Base-by-base conservation (phyloP, 2,329 filamentous ascomycete species). In the Fusarium papillatum region DNA sequence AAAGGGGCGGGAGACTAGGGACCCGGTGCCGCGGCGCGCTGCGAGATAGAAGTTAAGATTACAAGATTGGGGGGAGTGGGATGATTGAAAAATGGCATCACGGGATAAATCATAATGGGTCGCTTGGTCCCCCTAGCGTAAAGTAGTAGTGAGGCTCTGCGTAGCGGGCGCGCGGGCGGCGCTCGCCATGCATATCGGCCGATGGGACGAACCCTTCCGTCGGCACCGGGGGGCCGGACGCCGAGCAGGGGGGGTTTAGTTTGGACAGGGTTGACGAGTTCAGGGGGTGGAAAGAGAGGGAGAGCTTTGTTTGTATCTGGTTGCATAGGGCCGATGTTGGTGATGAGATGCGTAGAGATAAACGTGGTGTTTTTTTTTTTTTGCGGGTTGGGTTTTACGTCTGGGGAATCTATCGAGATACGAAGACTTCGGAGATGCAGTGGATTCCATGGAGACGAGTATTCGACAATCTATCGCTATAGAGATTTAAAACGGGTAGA, bases 101-200 rank as follows among this genome's bases (percentile, higher is more conserved):
- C 69, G 72, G 60, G 48, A 72, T 29, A n/a, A 66, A 43, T 65
- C 11, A 34, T 34, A 34, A 13, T 34, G 11, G 11, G 11, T 34
- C 11, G 31, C 11, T 34, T 13, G 31, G 11, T 5, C 11, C 36
- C 36, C 36, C 36, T 38, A 38, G 36, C 36, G 36, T 38, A 38
- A 16, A 16, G 36, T 38, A 50, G 24, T 55, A 55, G 36, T 59
- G 74, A 64, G 76, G 67, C 71, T 77, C 72, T 66, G 64, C 50
- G 43, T 16, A 43, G 48, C 24, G 48, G 46, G 46, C 46, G 46
- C 50, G 34, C 34, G 13, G 34, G 34, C 36, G 50, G 50, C 50
- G 50, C 19, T 34, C 50, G n/a, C 71, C 69, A 71, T 78, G 70
- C 71, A 72, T 73, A 53, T 78, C 74, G 71, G 53, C 43, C 65